These are phyloP conservation scores for Pythium myriotylum DNA, from an alignment of 352 stramenopile species.

Conservation along the genomic window DNA sequence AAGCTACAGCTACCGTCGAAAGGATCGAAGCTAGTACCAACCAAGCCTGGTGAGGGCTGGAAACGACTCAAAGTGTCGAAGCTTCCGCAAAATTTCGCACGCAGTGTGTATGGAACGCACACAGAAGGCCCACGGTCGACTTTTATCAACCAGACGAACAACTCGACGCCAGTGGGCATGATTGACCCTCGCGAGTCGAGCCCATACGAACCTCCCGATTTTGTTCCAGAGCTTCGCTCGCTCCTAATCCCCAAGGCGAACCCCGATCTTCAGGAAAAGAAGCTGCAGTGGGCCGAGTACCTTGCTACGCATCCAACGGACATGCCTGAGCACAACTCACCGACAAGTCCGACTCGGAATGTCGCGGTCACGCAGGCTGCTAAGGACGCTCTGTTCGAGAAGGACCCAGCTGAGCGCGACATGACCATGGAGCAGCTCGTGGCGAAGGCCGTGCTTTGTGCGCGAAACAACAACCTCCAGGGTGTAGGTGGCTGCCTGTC, in stretches of 20 bases:
- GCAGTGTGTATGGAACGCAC: constrained; percentile 53
- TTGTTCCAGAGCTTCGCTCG: constrained; percentile 59
- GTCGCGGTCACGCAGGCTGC: constrained; percentile 14
- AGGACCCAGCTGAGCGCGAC: constrained; percentile 34
- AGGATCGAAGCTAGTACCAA: constrained; percentile 14
- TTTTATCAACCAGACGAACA: constrained; percentile 73
- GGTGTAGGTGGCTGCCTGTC: constrained; percentile 37
- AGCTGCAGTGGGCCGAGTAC: constrained; percentile 48
- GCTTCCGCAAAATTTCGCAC: constrained; percentile 62
- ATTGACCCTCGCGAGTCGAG: constrained; percentile 66
- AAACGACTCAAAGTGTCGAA: constrained; percentile 66
- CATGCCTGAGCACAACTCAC: neutral
- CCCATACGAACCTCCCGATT: constrained; percentile 59
- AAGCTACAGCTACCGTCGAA: constrained; percentile 51
- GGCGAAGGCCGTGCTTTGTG: constrained; percentile 57
- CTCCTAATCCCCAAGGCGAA: constrained; percentile 56
- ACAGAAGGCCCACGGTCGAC: constrained; percentile 59
- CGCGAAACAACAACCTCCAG: constrained; percentile 82
- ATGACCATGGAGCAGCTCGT: constrained; percentile 50
- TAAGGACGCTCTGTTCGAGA: constrained; percentile 49
- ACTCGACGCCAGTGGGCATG: constrained; percentile 64
- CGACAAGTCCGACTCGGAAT: neutral
- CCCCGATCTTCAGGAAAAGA: constrained; percentile 66
- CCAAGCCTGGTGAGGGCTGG: constrained; percentile 61
- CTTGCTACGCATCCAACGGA: constrained; percentile 19